Base-by-base conservation (phyloP, 495 filamentous ascomycete species). In the Parathielavia appendiculata region DNA sequence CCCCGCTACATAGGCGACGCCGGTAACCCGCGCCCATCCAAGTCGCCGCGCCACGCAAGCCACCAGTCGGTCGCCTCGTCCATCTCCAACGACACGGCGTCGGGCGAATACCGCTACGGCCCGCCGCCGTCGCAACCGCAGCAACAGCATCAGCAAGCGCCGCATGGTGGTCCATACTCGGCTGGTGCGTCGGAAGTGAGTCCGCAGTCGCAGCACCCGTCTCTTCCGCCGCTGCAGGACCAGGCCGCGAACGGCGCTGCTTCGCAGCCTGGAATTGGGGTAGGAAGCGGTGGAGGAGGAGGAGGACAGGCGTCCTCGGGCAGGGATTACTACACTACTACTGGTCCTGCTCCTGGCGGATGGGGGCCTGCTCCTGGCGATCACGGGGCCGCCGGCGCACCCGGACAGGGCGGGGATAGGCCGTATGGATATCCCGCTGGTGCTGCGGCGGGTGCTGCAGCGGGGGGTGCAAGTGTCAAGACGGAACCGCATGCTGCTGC, bases 21-120 rank as follows among this genome's bases (percentile, higher is more conserved):
- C 55, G 75, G 66, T 54, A 81, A 82, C 60, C 78, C 79, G 14
- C 74, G 80, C 14, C 80, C 80, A 17, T 66, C 77, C 45, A 83
- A 83, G 63, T 78, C 73, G 53, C 78, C 80, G 10, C 71, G 80
- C 17, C 78, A 80, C 60, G 70, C 68, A n/a, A 75, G 70, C 66
- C 76, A 75, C 67, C 76, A 71, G 60, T 78, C 76, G 16, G 65
- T 75, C 40, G 61, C 65, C 41, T 69, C 70, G 56, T 77, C 75
- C 22, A 69, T 77, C 41, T 70, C 69, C 22, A 69, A 73, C 62
- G 78, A 75, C 54, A 72, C 76, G 23, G 57, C 69, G n/a, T 68
- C 72, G 10, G 67, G 71, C 54, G 77, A 80, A 52, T 79, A 80
- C 57, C 71, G 76, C 35, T 80, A 80, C 61, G 76, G 74, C 2